phyloP scores from a whole-genome alignment of 2,329 filamentous ascomycete species.

The Sarocladium kiliense region DNA sequence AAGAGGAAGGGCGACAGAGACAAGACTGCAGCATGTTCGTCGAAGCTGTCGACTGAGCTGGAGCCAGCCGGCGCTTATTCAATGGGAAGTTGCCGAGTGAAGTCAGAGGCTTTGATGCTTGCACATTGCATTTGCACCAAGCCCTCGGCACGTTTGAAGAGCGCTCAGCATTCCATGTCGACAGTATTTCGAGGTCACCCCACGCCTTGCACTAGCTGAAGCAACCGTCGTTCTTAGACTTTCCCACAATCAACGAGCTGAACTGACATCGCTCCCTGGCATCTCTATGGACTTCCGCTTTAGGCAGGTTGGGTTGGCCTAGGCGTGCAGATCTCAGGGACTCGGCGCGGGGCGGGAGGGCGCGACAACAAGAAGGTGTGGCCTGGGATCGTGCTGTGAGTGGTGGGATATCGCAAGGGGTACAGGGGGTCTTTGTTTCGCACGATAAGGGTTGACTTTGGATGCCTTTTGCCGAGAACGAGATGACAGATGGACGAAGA shows the following conservation, averaged over 20 bases:
- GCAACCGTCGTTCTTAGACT: no score
- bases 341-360: slow-evolving; percentile 3
- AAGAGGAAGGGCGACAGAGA: background rate
- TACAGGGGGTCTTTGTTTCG: background rate
- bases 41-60: no score
- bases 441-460: background rate
- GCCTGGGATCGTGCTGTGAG: background rate
- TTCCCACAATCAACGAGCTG: background rate
- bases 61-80: no score
- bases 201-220: no score
- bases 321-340: slow-evolving; percentile 5
- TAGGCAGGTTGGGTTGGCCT: slow-evolving; percentile 9
- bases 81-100: no score
- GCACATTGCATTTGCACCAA: no score
- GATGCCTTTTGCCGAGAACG: background rate
- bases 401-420: background rate
- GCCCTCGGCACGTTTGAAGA: no score
- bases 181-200: no score
- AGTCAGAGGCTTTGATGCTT: no score
- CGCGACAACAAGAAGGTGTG: background rate
- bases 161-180: no score
- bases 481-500: background rate
- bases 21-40: background rate
- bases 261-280: background rate
- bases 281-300: background rate